phyloP scores from a whole-genome alignment of 495 filamentous ascomycete species.

The Annulohypoxylon nitens region DNA sequence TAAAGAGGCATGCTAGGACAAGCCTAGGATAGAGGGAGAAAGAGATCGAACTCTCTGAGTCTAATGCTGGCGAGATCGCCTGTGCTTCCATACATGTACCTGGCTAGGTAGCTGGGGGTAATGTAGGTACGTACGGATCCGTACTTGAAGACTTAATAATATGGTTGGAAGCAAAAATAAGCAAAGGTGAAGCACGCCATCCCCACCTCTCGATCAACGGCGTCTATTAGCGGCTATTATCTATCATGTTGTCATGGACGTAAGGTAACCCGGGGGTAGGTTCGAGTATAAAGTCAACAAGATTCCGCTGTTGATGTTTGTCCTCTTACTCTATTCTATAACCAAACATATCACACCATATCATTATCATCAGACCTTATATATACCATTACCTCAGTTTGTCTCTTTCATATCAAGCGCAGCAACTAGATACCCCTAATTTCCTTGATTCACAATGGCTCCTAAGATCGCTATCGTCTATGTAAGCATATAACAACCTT shows the following conservation, averaged over 20 bases:
- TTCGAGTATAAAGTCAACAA: slow-evolving; percentile 36
- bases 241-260: neutral
- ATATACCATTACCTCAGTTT: neutral
- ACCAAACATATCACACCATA: neutral
- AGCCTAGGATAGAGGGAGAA: neutral
- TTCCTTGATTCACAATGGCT: slow-evolving; percentile 74
- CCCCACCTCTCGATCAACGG: slow-evolving; percentile 29
- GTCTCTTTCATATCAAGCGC: slow-evolving; percentile 15
- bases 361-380: neutral
- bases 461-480: slow-evolving; percentile 93
- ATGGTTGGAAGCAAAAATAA: slow-evolving; percentile 28
- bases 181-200: slow-evolving; percentile 35
- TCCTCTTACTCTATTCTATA: slow-evolving; percentile 1
- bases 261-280: slow-evolving; percentile 9
- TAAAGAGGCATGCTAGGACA: slow-evolving; percentile 15
- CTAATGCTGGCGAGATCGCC: slow-evolving; percentile 25
- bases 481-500: slow-evolving; percentile 64
- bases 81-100: slow-evolving; percentile 12
- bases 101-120: neutral
- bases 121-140: neutral
- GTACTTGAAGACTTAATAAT: slow-evolving; percentile 36
- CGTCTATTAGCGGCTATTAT: slow-evolving; percentile 22
- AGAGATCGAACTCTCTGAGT: slow-evolving; percentile 19
- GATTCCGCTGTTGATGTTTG: slow-evolving; percentile 3
- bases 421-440: slow-evolving; percentile 34